These are phyloP conservation scores for Colletotrichum euphorbiae DNA, from an alignment of 2,329 filamentous ascomycete species.

Conservation along the genomic window DNA sequence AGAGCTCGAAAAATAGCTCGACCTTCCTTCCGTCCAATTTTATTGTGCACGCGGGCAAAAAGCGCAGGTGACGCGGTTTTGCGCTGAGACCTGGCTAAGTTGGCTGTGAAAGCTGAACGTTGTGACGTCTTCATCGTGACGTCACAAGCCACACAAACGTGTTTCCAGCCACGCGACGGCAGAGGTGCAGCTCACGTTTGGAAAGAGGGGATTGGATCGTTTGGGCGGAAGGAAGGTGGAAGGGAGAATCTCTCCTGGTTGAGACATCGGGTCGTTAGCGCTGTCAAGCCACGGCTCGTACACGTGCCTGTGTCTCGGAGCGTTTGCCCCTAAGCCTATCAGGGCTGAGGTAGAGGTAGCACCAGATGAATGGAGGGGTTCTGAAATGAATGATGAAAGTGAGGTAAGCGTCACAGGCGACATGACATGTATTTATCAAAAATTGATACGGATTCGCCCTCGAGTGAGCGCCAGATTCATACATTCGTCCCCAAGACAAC, in stretches of 20 bases:
- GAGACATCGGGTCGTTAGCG: neutral
- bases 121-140: constrained; percentile 39
- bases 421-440: neutral
- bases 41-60: constrained; percentile 21
- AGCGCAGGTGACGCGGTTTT: constrained; percentile 29
- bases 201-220: constrained; percentile 24
- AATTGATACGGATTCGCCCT: too few species aligned
- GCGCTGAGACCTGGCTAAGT: constrained; percentile 21
- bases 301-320: constrained; percentile 22
- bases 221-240: neutral
- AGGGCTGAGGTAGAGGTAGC: neutral
- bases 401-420: neutral
- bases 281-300: constrained; percentile 16
- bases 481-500: too few species aligned
- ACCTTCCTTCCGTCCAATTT: constrained; percentile 2
- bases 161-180: constrained; percentile 28
- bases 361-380: neutral
- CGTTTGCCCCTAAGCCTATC: neutral
- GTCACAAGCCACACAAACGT: constrained; percentile 39
- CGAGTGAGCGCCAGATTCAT: too few species aligned
- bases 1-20: neutral
- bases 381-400: neutral
- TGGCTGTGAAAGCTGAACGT: constrained; percentile 16
- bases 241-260: constrained; percentile 7
- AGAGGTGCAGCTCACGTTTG: neutral